Evolutionary conservation across 2,329 filamentous ascomycete genomes (phyloP).

Genomic region (Colletotrichum gloeosporioides): DNA sequence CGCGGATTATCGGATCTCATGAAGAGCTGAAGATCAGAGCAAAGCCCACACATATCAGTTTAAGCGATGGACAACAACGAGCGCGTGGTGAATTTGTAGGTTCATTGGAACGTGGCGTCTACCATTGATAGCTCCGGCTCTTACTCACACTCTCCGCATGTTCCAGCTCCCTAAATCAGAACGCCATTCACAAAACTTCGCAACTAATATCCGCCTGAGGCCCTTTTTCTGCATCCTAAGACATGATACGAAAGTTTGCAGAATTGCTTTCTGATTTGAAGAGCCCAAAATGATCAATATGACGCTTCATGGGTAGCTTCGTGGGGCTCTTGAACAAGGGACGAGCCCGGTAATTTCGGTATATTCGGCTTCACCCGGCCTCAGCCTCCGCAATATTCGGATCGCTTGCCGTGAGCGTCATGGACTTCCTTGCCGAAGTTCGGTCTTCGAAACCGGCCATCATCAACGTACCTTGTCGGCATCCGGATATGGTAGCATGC

Average conservation of each 20-base stretch:
- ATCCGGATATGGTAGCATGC: not conserved
- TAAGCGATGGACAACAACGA: not conserved
- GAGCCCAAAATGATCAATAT: not conserved
- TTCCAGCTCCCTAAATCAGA: too few species aligned
- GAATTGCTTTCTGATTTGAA: not conserved
- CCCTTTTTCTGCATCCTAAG: not conserved
- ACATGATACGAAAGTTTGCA: not conserved
- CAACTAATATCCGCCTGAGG: accelerated
- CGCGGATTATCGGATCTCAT: not conserved
- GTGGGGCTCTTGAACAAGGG: not conserved
- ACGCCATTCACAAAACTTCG: too few species aligned
- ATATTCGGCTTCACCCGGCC: not conserved
- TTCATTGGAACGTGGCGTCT: too few species aligned
- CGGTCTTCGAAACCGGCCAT: not conserved
- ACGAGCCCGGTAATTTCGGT: not conserved
- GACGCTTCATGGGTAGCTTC: not conserved
- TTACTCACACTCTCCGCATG: too few species aligned
- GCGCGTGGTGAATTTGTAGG: too few species aligned
- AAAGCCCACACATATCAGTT: not conserved
- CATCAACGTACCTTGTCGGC: not conserved
- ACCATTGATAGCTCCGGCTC: too few species aligned
- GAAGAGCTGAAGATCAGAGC: not conserved
- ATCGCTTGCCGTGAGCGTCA: not conserved
- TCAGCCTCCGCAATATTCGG: not conserved
- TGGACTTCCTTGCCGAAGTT: not conserved